Percentiles rank a stretch among this genome's conserved stretches.
Evolutionary conservation across 2,329 filamentous ascomycete species (phyloP).

Genomic region (Phialophora tarda): DNA sequence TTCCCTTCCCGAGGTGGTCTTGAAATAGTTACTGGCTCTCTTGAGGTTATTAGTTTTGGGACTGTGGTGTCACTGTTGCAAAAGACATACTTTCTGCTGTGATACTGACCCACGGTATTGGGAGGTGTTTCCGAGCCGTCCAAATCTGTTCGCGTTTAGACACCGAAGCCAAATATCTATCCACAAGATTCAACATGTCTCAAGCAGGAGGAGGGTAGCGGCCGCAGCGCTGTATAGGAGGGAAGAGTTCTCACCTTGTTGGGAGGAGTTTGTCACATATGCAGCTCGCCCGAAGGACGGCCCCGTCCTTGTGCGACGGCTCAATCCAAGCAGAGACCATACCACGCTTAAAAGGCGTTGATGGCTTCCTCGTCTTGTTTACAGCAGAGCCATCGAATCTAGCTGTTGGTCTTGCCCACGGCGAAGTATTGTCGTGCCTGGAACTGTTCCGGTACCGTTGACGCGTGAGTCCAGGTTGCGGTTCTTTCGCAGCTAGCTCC

Average conservation of each 20-base stretch:
- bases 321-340: conserved; percentile 13
- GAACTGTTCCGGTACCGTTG: not conserved
- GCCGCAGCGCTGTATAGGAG: conserved; percentile 24
- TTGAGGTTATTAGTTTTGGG: conserved; percentile 4
- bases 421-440: not conserved
- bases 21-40: conserved; percentile 21
- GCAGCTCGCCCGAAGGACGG: conserved; percentile 26
- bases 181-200: conserved; percentile 22
- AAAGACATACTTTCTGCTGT: conserved; percentile 16
- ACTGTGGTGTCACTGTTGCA: conserved; percentile 14
- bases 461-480: not conserved
- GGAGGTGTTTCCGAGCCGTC: conserved; percentile 19
- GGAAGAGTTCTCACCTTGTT: conserved; percentile 28
- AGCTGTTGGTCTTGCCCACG: conserved; percentile 5
- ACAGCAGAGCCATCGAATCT: conserved; percentile 11
- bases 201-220: conserved; percentile 25
- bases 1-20: conserved; percentile 24
- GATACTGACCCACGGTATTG: conserved; percentile 28
- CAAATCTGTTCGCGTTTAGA: conserved; percentile 2
- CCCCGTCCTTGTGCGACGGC: conserved; percentile 29
- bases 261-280: conserved; percentile 33
- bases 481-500: not conserved
- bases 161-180: conserved; percentile 2
- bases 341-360: conserved; percentile 5
- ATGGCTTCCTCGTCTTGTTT: conserved; percentile 21